Evolutionary conservation across 2,329 filamentous ascomycete genomes (phyloP).

Genomic region (Penicillium sp.): DNA sequence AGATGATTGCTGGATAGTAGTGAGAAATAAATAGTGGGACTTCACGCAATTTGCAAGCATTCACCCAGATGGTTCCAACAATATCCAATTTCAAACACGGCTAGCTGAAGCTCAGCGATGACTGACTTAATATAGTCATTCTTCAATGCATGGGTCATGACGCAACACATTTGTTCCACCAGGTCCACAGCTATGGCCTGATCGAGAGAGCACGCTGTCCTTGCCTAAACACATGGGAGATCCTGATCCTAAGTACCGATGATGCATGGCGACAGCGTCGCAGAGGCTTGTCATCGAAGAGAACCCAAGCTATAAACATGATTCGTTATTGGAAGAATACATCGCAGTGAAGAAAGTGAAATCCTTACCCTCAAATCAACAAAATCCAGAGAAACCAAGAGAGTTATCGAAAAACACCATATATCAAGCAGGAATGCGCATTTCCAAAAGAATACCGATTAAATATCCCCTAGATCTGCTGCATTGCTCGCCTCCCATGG

Average conservation of each 20-base stretch:
- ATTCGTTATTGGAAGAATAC: no score
- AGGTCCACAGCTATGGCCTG: not conserved
- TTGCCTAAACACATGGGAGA: no score
- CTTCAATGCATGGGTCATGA: not conserved
- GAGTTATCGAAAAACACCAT: no score
- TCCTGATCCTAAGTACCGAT: no score
- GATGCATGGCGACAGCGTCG: not conserved
- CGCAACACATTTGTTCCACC: not conserved
- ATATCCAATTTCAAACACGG: not conserved
- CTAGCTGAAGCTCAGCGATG: not conserved
- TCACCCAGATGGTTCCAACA: not conserved
- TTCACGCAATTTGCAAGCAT: no score
- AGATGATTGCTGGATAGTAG: no score
- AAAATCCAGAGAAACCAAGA: no score
- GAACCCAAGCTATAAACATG: no score
- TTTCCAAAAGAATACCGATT: not conserved
- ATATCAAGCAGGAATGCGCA: not conserved
- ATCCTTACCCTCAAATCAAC: no score
- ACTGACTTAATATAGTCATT: not conserved
- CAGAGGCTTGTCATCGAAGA: not conserved
- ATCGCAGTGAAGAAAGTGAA: no score
- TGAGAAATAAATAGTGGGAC: no score
- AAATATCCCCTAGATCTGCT: not conserved
- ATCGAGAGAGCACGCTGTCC: not conserved
- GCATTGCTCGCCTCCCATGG: conserved; percentile 20